phyloP scores from a whole-genome alignment of 495 filamentous ascomycete genomes.

The Daldinia decipiens region DNA sequence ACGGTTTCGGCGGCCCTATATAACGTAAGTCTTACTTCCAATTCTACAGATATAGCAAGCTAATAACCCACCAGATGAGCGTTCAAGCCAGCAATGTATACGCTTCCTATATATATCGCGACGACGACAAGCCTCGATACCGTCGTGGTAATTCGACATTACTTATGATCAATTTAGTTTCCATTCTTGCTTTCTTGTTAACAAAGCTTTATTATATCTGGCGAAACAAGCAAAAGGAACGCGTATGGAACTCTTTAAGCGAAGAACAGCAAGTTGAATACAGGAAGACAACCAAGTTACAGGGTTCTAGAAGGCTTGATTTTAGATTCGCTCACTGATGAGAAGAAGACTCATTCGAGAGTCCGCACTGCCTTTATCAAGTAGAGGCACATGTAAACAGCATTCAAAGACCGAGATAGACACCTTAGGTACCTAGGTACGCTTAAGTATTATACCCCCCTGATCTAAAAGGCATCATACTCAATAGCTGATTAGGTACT shows the following conservation, averaged over 20 bases:
- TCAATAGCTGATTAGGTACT: no score
- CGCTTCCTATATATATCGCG: conserved; percentile 61
- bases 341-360: not conserved
- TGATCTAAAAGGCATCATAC: no score
- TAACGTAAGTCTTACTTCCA: conserved; percentile 51
- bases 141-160: conserved; percentile 72
- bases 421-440: no score
- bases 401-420: no score
- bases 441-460: no score
- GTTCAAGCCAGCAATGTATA: conserved; percentile 72
- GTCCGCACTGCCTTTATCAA: not conserved
- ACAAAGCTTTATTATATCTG: conserved; percentile 59
- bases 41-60: conserved; percentile 24
- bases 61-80: conserved; percentile 60
- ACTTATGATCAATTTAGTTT: conserved; percentile 60
- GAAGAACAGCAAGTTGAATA: conserved; percentile 54
- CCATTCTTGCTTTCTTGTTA: conserved; percentile 48
- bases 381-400: no score
- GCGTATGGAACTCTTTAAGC: conserved; percentile 53
- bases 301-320: conserved; percentile 58
- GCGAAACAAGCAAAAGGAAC: conserved; percentile 55
- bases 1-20: conserved; percentile 73
- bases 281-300: conserved; percentile 49
- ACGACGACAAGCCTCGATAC: conserved; percentile 70
- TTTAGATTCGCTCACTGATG: conserved; percentile 56